These are phyloP conservation scores for Zygoascus sp. DNA, from an alignment of 1,139 yeast species.

Conservation along the genomic window DNA sequence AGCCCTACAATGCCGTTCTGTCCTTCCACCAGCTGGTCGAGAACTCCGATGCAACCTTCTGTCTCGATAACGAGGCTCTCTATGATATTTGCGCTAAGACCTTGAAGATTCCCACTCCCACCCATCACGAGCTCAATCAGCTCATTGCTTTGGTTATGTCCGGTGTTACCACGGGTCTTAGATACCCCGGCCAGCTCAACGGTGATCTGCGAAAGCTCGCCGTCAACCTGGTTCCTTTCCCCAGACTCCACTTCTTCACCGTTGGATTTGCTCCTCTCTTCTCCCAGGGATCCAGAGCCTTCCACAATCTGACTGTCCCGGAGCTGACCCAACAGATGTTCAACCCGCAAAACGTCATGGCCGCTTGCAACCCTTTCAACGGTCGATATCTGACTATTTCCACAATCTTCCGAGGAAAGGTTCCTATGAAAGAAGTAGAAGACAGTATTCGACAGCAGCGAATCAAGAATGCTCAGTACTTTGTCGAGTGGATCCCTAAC, in stretches of 20 bases:
- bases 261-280: conserved; percentile 45
- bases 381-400: conserved; percentile 44
- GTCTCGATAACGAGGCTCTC: conserved; percentile 45
- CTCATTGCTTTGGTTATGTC: conserved; percentile 44
- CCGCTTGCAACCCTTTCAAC: conserved; percentile 42
- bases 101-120: conserved; percentile 38
- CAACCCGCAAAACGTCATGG: conserved; percentile 43
- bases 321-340: conserved; percentile 46
- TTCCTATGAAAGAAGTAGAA: conserved; percentile 44
- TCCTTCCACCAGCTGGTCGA: conserved; percentile 44
- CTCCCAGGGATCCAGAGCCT: conserved; percentile 37
- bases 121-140: conserved; percentile 41
- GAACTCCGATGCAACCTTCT: conserved; percentile 43
- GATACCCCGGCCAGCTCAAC: conserved; percentile 46
- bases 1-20: conserved; percentile 43
- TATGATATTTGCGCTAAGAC: conserved; percentile 43
- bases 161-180: conserved; percentile 44
- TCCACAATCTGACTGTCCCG: conserved; percentile 41
- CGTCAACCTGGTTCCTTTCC: conserved; percentile 45
- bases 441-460: conserved; percentile 38
- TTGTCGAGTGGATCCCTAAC: conserved; percentile 43
- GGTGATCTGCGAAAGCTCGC: conserved; percentile 45
- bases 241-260: conserved; percentile 45
- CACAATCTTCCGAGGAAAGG: conserved; percentile 44
- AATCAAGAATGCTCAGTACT: conserved; percentile 38